A percentile compares a stretch with the other conserved stretches of the same genome.
These are phyloP conservation scores for Fomitopsis betulina DNA, from an alignment of 1,284 basidiomycete genomes.

Conservation along the genomic window DNA sequence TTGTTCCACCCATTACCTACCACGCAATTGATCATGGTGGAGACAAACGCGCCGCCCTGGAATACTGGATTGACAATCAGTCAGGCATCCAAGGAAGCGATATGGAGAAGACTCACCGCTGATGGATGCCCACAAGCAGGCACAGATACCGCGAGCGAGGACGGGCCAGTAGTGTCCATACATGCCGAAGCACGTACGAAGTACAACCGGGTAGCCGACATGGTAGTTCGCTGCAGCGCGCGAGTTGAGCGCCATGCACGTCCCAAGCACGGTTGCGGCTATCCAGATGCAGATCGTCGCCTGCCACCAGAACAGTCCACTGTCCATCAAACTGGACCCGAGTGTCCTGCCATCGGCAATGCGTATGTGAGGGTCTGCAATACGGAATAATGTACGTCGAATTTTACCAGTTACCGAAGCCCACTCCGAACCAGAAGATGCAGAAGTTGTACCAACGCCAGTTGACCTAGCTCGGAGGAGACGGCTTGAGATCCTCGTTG, in stretches of 20 bases:
- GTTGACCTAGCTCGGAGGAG: constrained; percentile 19
- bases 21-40: constrained; percentile 34
- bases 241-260: constrained; percentile 30
- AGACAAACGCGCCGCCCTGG: constrained; percentile 21
- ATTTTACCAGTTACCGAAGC: constrained; percentile 21
- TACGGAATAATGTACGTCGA: neutral
- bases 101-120: constrained; percentile 11
- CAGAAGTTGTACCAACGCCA: constrained; percentile 23
- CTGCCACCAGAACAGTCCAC: constrained; percentile 30
- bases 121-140: constrained; percentile 39
- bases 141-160: constrained; percentile 38
- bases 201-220: constrained; percentile 42
- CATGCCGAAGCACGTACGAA: constrained; percentile 41
- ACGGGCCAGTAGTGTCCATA: constrained; percentile 38
- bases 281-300: constrained; percentile 29
- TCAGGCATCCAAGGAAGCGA: neutral
- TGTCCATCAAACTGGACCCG: constrained; percentile 22
- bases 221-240: constrained; percentile 39
- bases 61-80: constrained; percentile 21
- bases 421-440: constrained; percentile 22
- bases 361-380: neutral
- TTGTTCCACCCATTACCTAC: constrained; percentile 37
- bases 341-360: constrained; percentile 12
- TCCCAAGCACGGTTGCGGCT: constrained; percentile 22
- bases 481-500: constrained; percentile 22